Evolutionary conservation across 257 asterid species (phyloP), one percentile per base, ranked within the genome.

Genomic region (Osmanthus fragrans): DNA sequence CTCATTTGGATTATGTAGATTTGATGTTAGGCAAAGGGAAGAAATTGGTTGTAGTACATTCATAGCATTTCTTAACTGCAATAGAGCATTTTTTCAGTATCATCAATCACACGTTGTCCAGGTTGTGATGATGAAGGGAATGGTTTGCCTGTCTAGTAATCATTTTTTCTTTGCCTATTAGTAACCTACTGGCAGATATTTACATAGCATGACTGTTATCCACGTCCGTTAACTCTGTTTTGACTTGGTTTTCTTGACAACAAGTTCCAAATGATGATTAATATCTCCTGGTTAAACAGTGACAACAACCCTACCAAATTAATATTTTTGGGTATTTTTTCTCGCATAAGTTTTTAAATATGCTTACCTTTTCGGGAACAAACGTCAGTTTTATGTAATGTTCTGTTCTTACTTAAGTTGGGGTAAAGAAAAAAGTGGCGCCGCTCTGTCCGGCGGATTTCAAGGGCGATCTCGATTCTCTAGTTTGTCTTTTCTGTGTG

Each of bases 211-310:
- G 70, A 32, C 37, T 68, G 29, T 23, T 47, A 47, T 47, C n/a
- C 56, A 47, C 49, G 72, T 60, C 21, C 7, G 4, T 27, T 75
- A 18, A 78, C 70, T 67, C 23, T 64, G 13, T 33, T 47, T 76
- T 19, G 29, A 54, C 65, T 69, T 77, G 80, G 74, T 64, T 83
- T 76, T 42, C 19, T 27, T 56, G 23, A 72, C 6, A 16, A 68
- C 6, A 21, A 68, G 27, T 29, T 33, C 39, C 63, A 7, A 60
- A 73, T 33, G 45, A 76, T 72, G 65, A 47, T 23, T 74, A 58
- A 67, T 66, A 47, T 47, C 15, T 47, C 60, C 60, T 16, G 4
- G n/a, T 47, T 47, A 47, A 47, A 13, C 56, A 47, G 56, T 47
- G 56, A 47, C 0, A 63, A 64, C 54, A 4, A 16, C 51, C 13